phyloP scores from a whole-genome alignment of 2,329 filamentous ascomycete species.

The Fusarium abutilonis region DNA sequence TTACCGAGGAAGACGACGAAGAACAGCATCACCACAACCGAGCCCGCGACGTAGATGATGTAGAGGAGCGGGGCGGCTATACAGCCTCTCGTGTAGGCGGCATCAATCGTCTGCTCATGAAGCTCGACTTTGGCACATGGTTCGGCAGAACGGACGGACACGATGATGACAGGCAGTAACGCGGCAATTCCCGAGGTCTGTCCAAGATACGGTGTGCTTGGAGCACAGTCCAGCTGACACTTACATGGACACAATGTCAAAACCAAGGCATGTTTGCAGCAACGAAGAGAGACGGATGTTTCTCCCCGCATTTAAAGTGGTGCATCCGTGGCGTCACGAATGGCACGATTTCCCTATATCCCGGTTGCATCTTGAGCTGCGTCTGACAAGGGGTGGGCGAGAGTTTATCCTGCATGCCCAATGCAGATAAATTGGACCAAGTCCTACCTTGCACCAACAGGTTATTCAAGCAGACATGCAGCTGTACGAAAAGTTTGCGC shows the following conservation, averaged over 20 bases:
- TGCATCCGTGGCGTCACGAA: constrained; percentile 42
- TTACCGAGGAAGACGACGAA: constrained; percentile 24
- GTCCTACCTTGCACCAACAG: constrained; percentile 26
- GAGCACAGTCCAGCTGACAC: constrained; percentile 1
- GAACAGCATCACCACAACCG: constrained; percentile 18
- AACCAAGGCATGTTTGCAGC: constrained; percentile 33
- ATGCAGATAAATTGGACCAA: constrained; percentile 1
- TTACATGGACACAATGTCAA: constrained; percentile 10
- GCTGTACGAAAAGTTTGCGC: constrained; percentile 15
- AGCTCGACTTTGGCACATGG: constrained; percentile 78
- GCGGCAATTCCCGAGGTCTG: constrained; percentile 17
- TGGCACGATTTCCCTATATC: constrained; percentile 42
- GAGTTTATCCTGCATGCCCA: constrained; percentile 13
- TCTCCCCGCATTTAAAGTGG: constrained; percentile 8
- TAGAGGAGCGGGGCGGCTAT: constrained; percentile 58
- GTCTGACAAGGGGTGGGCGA: constrained; percentile 12
- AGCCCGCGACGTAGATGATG: constrained; percentile 54
- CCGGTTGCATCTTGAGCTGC: constrained; percentile 33
- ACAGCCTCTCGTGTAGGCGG: constrained; percentile 78
- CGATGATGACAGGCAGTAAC: constrained; percentile 21
- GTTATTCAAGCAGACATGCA: constrained; percentile 21
- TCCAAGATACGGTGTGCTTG: constrained; percentile 1
- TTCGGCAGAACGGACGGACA: constrained; percentile 53
- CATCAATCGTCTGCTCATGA: constrained; percentile 88
- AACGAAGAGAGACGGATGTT: constrained; percentile 15